Conservation (phyloP, 1,139 yeast species). For the Maudiozyma humilis region DNA sequence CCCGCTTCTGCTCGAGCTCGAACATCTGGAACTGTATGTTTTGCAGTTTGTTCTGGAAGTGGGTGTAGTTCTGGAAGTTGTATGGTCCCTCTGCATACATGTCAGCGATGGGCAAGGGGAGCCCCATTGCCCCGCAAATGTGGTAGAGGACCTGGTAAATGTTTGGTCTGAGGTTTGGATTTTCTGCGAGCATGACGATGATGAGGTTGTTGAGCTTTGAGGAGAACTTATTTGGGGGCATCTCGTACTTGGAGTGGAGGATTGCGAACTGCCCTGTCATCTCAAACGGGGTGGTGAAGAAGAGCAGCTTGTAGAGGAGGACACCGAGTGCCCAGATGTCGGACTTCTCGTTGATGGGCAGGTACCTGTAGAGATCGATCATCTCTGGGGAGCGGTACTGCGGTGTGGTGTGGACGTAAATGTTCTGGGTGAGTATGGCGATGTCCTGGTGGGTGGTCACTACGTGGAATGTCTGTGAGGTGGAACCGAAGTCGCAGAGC, state of each 20-base stretch:
- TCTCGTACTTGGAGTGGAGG: slow-evolving; percentile 50
- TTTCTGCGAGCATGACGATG: slow-evolving; percentile 66
- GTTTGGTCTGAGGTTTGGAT: slow-evolving; percentile 80
- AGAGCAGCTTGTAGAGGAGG: slow-evolving; percentile 80
- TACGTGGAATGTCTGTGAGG: slow-evolving; percentile 51
- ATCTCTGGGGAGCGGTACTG: slow-evolving; percentile 95
- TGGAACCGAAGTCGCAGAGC: slow-evolving; percentile 90
- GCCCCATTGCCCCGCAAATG: slow-evolving; percentile 49
- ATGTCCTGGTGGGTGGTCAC: slow-evolving; percentile 33
- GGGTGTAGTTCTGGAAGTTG: slow-evolving; percentile 32
- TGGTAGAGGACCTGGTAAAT: slow-evolving; percentile 74
- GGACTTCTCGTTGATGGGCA: slow-evolving; percentile 87
- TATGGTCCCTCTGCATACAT: slow-evolving; percentile 35
- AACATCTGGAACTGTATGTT: slow-evolving; percentile 28
- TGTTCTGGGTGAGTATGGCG: slow-evolving; percentile 68
- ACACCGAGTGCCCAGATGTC: slow-evolving; percentile 98
- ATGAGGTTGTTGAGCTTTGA: slow-evolving; percentile 63
- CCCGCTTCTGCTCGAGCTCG: slow-evolving; percentile 22
- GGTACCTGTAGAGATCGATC: slow-evolving; percentile 78
- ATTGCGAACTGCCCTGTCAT: slow-evolving; percentile 66
- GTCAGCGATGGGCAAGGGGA: slow-evolving; percentile 45
- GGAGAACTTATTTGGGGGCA: slow-evolving; percentile 45
- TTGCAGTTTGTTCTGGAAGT: slow-evolving; percentile 32
- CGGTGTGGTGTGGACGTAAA: slow-evolving; percentile 87
- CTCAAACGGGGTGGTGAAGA: slow-evolving; percentile 93